Base-by-base conservation (phyloP, 2,329 filamentous ascomycete species). In the Xylariales sp. region DNA sequence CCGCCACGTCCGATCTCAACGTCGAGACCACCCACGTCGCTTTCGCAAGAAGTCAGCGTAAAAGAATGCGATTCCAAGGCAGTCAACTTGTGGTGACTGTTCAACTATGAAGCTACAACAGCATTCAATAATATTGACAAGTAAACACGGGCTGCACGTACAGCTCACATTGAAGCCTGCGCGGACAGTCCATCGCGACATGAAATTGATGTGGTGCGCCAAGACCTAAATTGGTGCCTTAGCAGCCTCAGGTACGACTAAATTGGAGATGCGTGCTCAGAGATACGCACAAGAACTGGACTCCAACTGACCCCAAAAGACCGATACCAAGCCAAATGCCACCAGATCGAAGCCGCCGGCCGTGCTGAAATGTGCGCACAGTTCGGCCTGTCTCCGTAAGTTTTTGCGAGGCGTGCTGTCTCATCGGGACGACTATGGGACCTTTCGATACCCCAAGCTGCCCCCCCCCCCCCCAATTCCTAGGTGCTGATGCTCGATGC, bases 251-350 rank as follows among this genome's bases (percentile, higher is more conserved):
- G 24, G 28, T 32, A 29, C 38, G 28, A 32, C 33, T 32, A 41
- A 5, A 8, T 1, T 34, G 5, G 51, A 46, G 46, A 38, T 33
- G 2, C 51, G 44, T 53, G 53, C 48, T 45, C 25, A 44, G 24
- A 54, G 43, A 42, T 56, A 56, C 53, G 53, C 53, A 18, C 5
- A 10, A 1, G 15, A 7, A n/a, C n/a, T n/a, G n/a, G n/a, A n/a
- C n/a, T n/a, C n/a, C 12, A 10, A 3, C 4, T 14, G 11, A 8
- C 36, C 28, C 10, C 15, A 16, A 28, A 37, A 8, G 14, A n/a
- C 8, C 18, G 19, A 16, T 20, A 20, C 28, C n/a, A 4, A 32
- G 20, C 24, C 15, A 27, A 37, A n/a, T n/a, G 7, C 5, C 11
- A n/a, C 12, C 15, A n/a, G n/a, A 38, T 20, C n/a, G 8, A 16